Evolutionary conservation across 352 stramenopile genomes (phyloP), one percentile per base, ranked within the genome.

Genomic region (Pythium guiyangense): DNA sequence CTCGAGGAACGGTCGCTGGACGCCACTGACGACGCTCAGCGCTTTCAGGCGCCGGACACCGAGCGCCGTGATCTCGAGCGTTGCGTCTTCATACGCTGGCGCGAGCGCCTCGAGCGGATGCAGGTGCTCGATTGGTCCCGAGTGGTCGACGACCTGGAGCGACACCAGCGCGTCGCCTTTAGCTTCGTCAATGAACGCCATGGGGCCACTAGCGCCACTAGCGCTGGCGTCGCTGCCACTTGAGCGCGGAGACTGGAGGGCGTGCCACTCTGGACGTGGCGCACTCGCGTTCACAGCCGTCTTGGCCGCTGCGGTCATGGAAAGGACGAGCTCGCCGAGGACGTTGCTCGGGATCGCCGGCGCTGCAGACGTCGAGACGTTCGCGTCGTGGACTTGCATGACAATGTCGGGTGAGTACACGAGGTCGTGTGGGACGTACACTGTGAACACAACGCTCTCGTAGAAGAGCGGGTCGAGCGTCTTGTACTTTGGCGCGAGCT

Each of bases 381-480:
- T 73, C 0, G 70, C 63, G 51, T 96, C 83, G 37, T 87, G 75
- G 0, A 96, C 62, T 56, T 89, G 70, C 12, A 96, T 31, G 1
- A 93, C 59, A 5, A 96, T 62, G 34, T 96, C 77, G 0, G 86
- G 86, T 0, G 71, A 79, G 53, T 81, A 96, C 1, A 60, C 52
- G 0, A 77, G 39, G 9, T 92, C 66, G 5, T 74, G 70, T 1
- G 88, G 74, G 5, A 88, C 62, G 40, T 77, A 64, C 9, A 64
- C 50, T 0, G 75, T 52, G 22, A 96, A 92, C 3, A 86, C 66
- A 2, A 91, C 54, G 0, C 84, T 88, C 42, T 94, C 80, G 59
- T 96, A 96, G 52, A 85, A 96, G 1, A 94, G 66, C 10, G 89
- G 89, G 2, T 90, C 72, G 14, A 75, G 66, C 0, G 87, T 96